Conservation (phyloP, 2,329 filamentous ascomycete genomes). For the Monilinia fructicola region DNA sequence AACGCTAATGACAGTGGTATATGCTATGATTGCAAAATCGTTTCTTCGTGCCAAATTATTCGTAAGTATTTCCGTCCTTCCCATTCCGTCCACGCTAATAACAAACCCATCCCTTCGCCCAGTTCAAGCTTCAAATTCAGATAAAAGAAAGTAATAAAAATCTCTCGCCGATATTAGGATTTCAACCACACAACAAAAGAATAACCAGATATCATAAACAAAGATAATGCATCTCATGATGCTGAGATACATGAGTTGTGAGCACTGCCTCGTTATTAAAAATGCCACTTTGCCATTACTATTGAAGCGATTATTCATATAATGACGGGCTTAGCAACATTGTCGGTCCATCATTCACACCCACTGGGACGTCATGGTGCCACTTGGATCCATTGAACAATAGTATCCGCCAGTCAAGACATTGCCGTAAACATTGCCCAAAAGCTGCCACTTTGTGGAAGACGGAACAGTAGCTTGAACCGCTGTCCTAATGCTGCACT, state of each 20-base stretch:
- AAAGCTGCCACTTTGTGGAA: slow-evolving; percentile 44
- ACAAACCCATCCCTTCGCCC: background rate
- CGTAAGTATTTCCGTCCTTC: background rate
- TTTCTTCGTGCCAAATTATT: slow-evolving; percentile 9
- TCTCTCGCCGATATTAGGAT: background rate
- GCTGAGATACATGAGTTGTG: background rate
- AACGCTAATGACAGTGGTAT: slow-evolving; percentile 26
- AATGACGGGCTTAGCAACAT: slow-evolving; percentile 36
- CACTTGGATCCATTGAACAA: slow-evolving; percentile 37
- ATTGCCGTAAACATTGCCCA: slow-evolving; percentile 38
- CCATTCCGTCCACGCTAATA: slow-evolving; percentile 4
- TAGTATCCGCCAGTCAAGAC: slow-evolving; percentile 40
- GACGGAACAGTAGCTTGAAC: slow-evolving; percentile 85
- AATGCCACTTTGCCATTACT: slow-evolving; percentile 36
- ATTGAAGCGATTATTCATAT: slow-evolving; percentile 34
- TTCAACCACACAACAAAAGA: slow-evolving; percentile 1
- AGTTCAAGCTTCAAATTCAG: slow-evolving; percentile 11
- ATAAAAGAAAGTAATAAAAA: background rate
- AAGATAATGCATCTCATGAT: slow-evolving; percentile 5
- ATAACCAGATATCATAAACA: background rate
- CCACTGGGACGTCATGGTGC: slow-evolving; percentile 39
- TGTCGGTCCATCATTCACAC: slow-evolving; percentile 34
- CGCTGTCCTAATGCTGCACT: slow-evolving; percentile 83
- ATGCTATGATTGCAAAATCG: slow-evolving; percentile 24
- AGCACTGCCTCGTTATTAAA: slow-evolving; percentile 22